Base-by-base conservation (phyloP, 139 green algal species). In the Eudorina sp. region DNA sequence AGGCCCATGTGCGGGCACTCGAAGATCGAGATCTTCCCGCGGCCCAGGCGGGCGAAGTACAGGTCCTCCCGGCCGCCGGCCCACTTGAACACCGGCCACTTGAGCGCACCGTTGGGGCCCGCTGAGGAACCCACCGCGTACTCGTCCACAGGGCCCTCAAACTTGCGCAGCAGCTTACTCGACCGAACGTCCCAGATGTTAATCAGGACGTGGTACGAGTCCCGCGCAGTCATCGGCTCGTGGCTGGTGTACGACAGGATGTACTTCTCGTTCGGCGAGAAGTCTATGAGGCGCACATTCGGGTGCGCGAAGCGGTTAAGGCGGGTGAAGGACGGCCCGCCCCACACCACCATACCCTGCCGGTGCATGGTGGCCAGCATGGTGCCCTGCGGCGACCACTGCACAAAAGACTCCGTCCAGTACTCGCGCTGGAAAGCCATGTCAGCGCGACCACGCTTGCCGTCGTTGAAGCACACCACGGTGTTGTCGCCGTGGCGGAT, bases 21-120 rank as follows among this genome's bases (percentile, higher is more conserved):
- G 36, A 70, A 88, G 45, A 88, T 80, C 8, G 66, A 80, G 88
- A 99, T 94, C 27, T 88, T 85, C 73, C 95, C 94, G 73, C 93
- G 96, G 68, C 91, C 94, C 88, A 98, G 89, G n/a, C 94, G 91
- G 21, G 98, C 98, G 89, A 99, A 97, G 90, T 96, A 99, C 53
- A 90, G 90, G 93, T 98, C 95, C 4, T 96, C 90, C 5, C 68
- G 73, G 83, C 96, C 95, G 40, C 96, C 97, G 13, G 92, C 92
- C 97, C 98, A 99, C 90, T 98, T 97, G 94, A 98, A 98, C n/a
- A 98, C 88, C 4, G 97, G 96, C 96, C 96, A 99, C 48, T 89
- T 86, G 29, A 97, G 90, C 53, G 93, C 90, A 46, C 94, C 94
- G 74, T 92, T 92, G n/a, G 91, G 86, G 3, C 92, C 92, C 25